A percentile compares a stretch with the other conserved stretches of the same genome.
Evolutionary conservation across 1,284 basidiomycete genomes (phyloP).

Genomic region (Coniferiporia sulphurascens): DNA sequence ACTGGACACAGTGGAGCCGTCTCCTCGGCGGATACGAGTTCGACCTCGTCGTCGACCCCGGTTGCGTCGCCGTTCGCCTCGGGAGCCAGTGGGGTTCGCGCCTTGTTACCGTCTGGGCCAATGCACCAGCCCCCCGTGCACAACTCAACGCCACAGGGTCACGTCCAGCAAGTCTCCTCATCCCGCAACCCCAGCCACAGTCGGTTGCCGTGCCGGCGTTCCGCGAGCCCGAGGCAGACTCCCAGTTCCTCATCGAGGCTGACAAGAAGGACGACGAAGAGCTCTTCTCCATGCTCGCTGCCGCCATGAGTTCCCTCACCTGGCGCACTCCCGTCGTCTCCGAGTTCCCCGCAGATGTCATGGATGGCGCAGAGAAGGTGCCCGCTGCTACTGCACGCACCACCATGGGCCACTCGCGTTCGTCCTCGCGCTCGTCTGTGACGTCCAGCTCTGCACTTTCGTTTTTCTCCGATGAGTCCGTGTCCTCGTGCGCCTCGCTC

Average conservation of each 20-base stretch:
- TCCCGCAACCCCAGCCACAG: slow-evolving; percentile 3
- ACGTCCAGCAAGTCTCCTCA: no score
- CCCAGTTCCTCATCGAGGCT: slow-evolving; percentile 64
- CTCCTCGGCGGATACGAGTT: slow-evolving; percentile 64
- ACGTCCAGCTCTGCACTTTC: slow-evolving; percentile 62
- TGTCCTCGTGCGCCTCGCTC: slow-evolving; percentile 59
- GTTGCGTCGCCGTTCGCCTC: slow-evolving; percentile 62
- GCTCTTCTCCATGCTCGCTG: slow-evolving; percentile 66
- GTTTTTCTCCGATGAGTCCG: slow-evolving; percentile 42
- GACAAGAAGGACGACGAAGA: slow-evolving; percentile 66
- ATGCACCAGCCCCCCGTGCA: slow-evolving; percentile 24
- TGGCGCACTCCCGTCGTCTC: slow-evolving; percentile 62
- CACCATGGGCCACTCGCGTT: slow-evolving; percentile 61
- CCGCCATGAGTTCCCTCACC: slow-evolving; percentile 59
- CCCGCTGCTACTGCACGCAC: slow-evolving; percentile 71
- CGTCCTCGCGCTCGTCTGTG: slow-evolving; percentile 65
- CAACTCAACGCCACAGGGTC: no score
- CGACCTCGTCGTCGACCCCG: slow-evolving; percentile 75
- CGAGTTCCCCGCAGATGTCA: slow-evolving; percentile 43
- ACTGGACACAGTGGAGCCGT: slow-evolving; percentile 74
- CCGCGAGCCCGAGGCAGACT: slow-evolving; percentile 47
- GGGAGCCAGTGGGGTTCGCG: slow-evolving; percentile 34
- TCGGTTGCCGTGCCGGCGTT: background rate
- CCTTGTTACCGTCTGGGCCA: slow-evolving; percentile 56
- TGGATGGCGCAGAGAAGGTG: slow-evolving; percentile 21